A percentile compares a stretch with the other conserved stretches of the same genome.
These are phyloP conservation scores for Colletotrichum euphorbiae DNA, from an alignment of 2,329 filamentous ascomycete genomes.

Conservation along the genomic window DNA sequence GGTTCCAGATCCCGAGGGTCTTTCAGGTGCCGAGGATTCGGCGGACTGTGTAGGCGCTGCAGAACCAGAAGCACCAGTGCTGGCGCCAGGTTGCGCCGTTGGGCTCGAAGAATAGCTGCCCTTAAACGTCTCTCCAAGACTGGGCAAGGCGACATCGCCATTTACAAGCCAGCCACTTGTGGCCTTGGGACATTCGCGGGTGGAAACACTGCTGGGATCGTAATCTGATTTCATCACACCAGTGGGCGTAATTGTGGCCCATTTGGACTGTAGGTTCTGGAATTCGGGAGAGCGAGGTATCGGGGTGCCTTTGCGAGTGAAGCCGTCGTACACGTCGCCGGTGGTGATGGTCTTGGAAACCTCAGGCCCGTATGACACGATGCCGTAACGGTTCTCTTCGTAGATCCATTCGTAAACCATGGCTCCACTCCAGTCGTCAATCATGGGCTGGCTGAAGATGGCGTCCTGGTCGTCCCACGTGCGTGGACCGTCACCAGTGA, in stretches of 20 bases:
- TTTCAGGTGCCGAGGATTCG: conserved; percentile 44
- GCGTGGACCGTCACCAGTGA: conserved; percentile 67
- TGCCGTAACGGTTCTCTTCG: conserved; percentile 84
- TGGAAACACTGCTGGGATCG: conserved; percentile 67
- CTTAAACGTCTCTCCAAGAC: conserved; percentile 67
- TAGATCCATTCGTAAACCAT: conserved; percentile 94
- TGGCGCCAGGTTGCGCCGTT: conserved; percentile 29
- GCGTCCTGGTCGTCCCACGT: conserved; percentile 78
- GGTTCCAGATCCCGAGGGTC: conserved; percentile 54
- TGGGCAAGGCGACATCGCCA: conserved; percentile 76
- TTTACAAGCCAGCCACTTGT: conserved; percentile 80
- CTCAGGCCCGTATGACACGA: conserved; percentile 79
- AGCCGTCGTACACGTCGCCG: conserved; percentile 73
- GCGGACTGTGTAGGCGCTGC: conserved; percentile 47
- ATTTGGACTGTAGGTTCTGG: conserved; percentile 78
- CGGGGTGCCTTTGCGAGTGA: conserved; percentile 77
- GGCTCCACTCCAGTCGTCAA: conserved; percentile 75
- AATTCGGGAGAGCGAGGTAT: conserved; percentile 82
- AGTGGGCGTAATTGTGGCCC: conserved; percentile 77
- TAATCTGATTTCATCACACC: conserved; percentile 77
- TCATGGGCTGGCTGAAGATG: conserved; percentile 82
- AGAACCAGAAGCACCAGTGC: conserved; percentile 34
- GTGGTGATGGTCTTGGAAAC: conserved; percentile 62
- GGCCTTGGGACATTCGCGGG: conserved; percentile 76
- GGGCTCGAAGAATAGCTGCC: conserved; percentile 43